Evolutionary conservation across 257 asterid genomes (phyloP).

Genomic region (Petunia secreta): DNA sequence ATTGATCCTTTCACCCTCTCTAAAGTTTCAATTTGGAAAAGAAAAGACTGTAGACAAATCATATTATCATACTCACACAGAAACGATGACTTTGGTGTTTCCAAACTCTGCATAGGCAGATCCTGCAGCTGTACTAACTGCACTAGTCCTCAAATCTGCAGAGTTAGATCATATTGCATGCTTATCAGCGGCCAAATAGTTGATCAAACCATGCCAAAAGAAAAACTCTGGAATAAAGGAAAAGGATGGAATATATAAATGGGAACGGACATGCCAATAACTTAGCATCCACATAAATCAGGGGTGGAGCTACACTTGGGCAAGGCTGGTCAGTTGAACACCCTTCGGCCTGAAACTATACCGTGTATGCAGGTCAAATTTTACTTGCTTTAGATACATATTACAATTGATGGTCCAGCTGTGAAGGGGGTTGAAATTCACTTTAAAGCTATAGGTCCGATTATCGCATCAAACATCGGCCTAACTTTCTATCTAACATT

Average conservation of each 20-base stretch:
- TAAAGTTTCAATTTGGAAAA: not conserved
- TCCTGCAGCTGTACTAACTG: conserved; percentile 93
- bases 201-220: not conserved
- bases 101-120: conserved; percentile 99
- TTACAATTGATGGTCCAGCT: too few relatives aligned
- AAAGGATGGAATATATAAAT: not conserved
- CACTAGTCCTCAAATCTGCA: conserved; percentile 88
- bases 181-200: not conserved
- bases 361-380: too few relatives aligned
- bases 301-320: not conserved
- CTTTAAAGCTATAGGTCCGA: too few relatives aligned
- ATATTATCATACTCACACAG: conserved; percentile 66
- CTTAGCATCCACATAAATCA: not conserved
- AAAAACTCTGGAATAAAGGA: not conserved
- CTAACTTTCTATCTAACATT: too few relatives aligned
- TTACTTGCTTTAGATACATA: too few relatives aligned
- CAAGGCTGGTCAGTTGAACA: too few relatives aligned
- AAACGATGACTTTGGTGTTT: conserved; percentile 91
- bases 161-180: conserved; percentile 26
- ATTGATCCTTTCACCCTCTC: not conserved
- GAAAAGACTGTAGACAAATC: not conserved
- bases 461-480: too few relatives aligned
- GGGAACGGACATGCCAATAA: not conserved
- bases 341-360: too few relatives aligned
- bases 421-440: too few relatives aligned